A percentile compares a stretch with the other conserved stretches of the same genome.
These are phyloP conservation scores for Termitomyces sp. DNA, from an alignment of 768 basidiomycete species.

Conservation along the genomic window DNA sequence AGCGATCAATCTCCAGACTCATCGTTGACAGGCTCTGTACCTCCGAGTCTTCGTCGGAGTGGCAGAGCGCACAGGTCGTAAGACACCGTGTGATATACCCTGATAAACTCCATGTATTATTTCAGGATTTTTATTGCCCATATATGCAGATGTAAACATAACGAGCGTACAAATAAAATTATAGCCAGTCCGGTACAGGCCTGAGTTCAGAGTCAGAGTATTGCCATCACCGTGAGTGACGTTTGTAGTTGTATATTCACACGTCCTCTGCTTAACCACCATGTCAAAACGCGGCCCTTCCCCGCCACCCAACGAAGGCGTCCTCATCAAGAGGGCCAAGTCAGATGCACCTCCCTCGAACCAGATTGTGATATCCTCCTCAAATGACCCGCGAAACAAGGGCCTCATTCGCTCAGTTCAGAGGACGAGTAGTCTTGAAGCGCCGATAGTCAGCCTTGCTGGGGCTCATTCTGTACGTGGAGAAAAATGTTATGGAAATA, in stretches of 20 bases:
- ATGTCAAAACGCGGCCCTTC: slow-evolving; percentile 77
- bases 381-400: slow-evolving; percentile 69
- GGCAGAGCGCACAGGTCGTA: neutral
- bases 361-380: slow-evolving; percentile 76
- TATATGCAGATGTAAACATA: neutral
- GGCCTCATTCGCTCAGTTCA: slow-evolving; percentile 82
- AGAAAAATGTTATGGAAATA: neutral
- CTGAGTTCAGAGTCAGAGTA: neutral
- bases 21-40: neutral
- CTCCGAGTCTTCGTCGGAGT: neutral
- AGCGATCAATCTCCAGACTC: neutral
- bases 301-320: slow-evolving; percentile 49
- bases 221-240: too few relatives aligned
- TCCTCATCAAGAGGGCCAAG: slow-evolving; percentile 63
- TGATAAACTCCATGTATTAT: neutral
- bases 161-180: too few relatives aligned
- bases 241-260: slow-evolving; percentile 12
- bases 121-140: neutral
- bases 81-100: too few relatives aligned
- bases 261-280: slow-evolving; percentile 10
- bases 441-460: slow-evolving; percentile 88
- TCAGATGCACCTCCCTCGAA: slow-evolving; percentile 46
- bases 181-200: too few relatives aligned
- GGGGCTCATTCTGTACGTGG: slow-evolving; percentile 82
- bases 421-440: slow-evolving; percentile 89